Percentiles rank a stretch among this genome's conserved stretches.
phyloP scores from a whole-genome alignment of 345 rosid species.

The Citrus cavaleriei region DNA sequence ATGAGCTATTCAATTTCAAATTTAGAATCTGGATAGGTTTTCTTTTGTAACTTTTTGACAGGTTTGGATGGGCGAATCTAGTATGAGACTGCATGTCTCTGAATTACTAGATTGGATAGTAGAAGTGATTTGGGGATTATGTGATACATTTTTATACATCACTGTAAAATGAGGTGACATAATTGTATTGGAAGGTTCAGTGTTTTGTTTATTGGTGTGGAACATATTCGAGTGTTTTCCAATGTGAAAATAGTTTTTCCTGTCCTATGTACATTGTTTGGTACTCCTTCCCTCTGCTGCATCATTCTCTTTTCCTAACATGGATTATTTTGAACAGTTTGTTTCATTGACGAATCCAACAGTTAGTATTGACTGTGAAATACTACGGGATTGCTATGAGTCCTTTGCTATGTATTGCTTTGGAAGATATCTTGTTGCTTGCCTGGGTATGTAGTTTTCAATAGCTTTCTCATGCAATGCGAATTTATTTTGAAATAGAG shows the following conservation, averaged over 20 bases:
- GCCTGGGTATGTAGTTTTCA: conserved; percentile 67
- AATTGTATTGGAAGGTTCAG: neutral
- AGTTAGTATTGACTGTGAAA: conserved; percentile 82
- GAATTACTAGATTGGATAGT: neutral
- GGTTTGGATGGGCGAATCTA: neutral
- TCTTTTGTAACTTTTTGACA: neutral
- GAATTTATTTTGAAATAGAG: neutral
- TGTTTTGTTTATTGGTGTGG: neutral
- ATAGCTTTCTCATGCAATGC: conserved; percentile 1
- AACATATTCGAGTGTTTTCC: neutral
- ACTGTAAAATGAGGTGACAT: neutral
- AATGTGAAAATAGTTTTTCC: neutral
- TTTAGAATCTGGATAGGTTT: neutral
- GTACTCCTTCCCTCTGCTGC: neutral
- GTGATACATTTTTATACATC: neutral
- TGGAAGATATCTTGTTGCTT: conserved; percentile 96
- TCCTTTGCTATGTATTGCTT: conserved; percentile 99
- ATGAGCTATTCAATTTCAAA: neutral
- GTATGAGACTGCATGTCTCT: neutral
- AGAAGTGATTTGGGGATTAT: neutral
- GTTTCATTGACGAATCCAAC: conserved; percentile 86
- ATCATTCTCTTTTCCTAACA: conserved; percentile 1
- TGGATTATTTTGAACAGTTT: conserved; percentile 46
- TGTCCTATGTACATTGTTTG: neutral
- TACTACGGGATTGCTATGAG: conserved; percentile 96